Evolutionary conservation across 805 yeast species (phyloP).

Genomic region (Kregervanrija pseudodelftensis): DNA sequence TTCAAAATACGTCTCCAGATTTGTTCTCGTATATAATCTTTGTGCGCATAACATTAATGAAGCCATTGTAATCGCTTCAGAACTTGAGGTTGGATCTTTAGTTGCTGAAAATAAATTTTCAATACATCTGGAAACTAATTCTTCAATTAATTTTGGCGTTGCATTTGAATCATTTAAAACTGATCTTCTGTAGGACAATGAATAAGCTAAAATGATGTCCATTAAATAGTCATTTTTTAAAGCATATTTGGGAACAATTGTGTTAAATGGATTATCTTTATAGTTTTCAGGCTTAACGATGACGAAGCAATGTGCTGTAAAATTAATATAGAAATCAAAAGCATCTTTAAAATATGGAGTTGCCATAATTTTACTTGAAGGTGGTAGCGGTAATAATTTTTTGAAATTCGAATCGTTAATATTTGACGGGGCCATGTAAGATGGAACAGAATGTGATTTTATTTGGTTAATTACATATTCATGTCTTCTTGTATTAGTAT

Average conservation of each 20-base stretch:
- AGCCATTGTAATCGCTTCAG: too few relatives aligned
- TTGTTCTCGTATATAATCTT: conserved; percentile 4
- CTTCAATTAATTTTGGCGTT: conserved; percentile 2
- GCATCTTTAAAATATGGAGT: conserved; percentile 47
- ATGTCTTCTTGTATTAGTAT: too few relatives aligned
- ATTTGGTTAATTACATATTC: too few relatives aligned
- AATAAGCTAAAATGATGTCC: conserved; percentile 44
- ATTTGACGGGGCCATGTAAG: too few relatives aligned
- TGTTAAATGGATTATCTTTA: conserved; percentile 61
- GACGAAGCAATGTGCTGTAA: conserved; percentile 52
- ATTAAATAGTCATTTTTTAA: conserved; percentile 46
- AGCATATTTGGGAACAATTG: conserved; percentile 59
- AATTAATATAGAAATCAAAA: conserved; percentile 54
- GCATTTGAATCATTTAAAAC: conserved; percentile 6
- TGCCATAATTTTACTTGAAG: too few relatives aligned
- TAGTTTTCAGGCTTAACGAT: conserved; percentile 54
- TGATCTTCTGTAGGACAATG: conserved; percentile 31
- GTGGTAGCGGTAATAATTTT: too few relatives aligned
- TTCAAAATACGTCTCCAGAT: conserved; percentile 4
- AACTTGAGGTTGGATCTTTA: too few relatives aligned
- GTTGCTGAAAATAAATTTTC: not conserved
- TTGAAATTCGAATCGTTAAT: too few relatives aligned
- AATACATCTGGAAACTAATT: conserved; percentile 5
- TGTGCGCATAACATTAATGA: conserved; percentile 3
- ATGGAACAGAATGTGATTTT: too few relatives aligned